Evolutionary conservation across 192 early-diverging fungal species (phyloP), one percentile per base, ranked within the genome.

Genomic region (Cetraspora pellucida): DNA sequence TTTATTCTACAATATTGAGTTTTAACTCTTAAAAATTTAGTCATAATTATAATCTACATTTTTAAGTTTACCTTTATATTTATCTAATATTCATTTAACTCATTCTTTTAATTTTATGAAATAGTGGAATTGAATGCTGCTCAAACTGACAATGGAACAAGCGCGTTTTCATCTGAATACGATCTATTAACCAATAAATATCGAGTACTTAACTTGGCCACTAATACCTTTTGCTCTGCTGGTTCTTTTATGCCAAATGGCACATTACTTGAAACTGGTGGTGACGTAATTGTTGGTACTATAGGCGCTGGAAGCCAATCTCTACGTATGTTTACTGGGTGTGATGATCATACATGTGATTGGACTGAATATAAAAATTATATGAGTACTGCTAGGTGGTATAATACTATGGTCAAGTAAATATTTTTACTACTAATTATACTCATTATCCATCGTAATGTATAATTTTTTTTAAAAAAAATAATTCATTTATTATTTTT

Each of bases 201-300:
- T 59, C 79, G 87, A 43, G 44, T 82, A 14, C 74, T 87, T 0
- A 74, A 80, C 23, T 74, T 87, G 19, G 57, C 80, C 11, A 87
- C 84, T 55, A 87, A 88, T 60, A 88, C 85, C 19, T 88, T 88
- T 70, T 88, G 87, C 63, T 88, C 87, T 2, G 87, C 82, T 9
- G 87, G 87, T 63, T 84, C 84, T 11, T 88, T 87, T 60, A 57
- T 87, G 37, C 77, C 67, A 3, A 87, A 88, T 52, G 87, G 87
- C 10, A 83, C 84, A 3, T 63, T 84, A 28, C 81, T 86, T 52
- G 82, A 81, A 54, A 84, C 85, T 7, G 85, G 79, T 1, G 87
- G 86, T 63, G 21, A 63, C 54, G 73, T 77, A 16, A 46, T 74
- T 74, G 43, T 54, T 63, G 16, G 10, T 27, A 55, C 59, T 2